Conservation (phyloP, 352 stramenopile species). For the Blastocystis sp. region DNA sequence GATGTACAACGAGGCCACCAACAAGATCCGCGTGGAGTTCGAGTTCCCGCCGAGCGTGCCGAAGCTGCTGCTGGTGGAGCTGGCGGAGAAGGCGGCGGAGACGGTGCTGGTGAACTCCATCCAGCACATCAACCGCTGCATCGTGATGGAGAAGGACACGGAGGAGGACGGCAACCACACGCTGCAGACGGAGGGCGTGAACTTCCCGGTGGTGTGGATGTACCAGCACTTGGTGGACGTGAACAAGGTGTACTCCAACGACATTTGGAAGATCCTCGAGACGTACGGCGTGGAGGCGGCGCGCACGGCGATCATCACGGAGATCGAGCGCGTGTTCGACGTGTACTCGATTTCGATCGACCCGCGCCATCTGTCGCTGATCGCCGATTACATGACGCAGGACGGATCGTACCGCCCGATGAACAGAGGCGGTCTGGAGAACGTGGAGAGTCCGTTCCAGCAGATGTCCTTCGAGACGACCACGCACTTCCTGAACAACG, state of each 20-base stretch:
- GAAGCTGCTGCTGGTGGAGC: constrained; percentile 85
- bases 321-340: constrained; percentile 98
- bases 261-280: constrained; percentile 92
- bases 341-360: constrained; percentile 99
- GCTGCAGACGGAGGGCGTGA: constrained; percentile 92
- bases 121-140: constrained; percentile 85
- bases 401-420: constrained; percentile 83
- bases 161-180: constrained; percentile 76
- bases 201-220: constrained; percentile 96
- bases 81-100: constrained; percentile 84
- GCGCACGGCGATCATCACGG: constrained; percentile 93
- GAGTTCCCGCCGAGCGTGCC: constrained; percentile 86
- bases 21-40: constrained; percentile 85
- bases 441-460: constrained; percentile 92
- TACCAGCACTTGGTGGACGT: constrained; percentile 87
- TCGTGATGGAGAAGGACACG: constrained; percentile 83
- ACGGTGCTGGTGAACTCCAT: constrained; percentile 86
- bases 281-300: constrained; percentile 97
- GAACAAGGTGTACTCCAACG: constrained; percentile 93
- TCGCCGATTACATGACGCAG: constrained; percentile 99
- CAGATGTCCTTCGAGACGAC: constrained; percentile 99
- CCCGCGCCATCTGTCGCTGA: constrained; percentile 93
- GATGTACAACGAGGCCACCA: constrained; percentile 82
- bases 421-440: constrained; percentile 95
- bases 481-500: constrained; percentile 95